A percentile compares a stretch with the other conserved stretches of the same genome.
Evolutionary conservation across 108 stramenopile species (phyloP).

Genomic region (Aurantiochytrium sp.): DNA sequence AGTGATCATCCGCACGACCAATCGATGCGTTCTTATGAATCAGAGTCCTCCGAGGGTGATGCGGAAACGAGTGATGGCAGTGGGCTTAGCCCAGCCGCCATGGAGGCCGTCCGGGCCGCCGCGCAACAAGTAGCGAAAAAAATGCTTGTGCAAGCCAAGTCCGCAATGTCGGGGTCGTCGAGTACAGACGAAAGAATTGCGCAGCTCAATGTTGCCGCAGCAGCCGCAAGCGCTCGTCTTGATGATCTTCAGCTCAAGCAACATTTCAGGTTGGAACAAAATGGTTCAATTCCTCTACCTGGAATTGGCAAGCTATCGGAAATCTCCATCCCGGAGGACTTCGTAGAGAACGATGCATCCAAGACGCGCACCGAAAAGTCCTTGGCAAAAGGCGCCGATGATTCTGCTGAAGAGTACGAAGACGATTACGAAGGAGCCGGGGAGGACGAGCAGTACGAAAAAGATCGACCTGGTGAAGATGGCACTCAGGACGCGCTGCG

Average conservation of each 20-base stretch:
- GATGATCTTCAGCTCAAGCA: background rate
- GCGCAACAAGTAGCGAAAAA: background rate
- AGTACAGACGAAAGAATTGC: background rate
- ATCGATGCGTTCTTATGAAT: background rate
- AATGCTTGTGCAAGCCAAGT: background rate
- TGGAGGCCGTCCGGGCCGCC: background rate
- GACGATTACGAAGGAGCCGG: background rate
- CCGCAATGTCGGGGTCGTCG: too few relatives aligned
- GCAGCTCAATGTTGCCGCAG: background rate
- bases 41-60: background rate
- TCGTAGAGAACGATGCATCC: background rate
- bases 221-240: background rate
- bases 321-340: too few relatives aligned
- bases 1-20: background rate
- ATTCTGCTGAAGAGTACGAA: background rate
- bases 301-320: background rate
- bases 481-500: background rate
- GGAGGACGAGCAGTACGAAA: background rate
- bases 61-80: background rate
- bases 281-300: background rate
- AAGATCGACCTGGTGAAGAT: background rate
- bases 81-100: background rate
- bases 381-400: background rate
- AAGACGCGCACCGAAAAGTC: background rate
- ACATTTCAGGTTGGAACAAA: background rate